Evolutionary conservation across 306 rosid genomes (phyloP), one percentile per base, ranked within the genome.

Genomic region (Trifolium dubium): DNA sequence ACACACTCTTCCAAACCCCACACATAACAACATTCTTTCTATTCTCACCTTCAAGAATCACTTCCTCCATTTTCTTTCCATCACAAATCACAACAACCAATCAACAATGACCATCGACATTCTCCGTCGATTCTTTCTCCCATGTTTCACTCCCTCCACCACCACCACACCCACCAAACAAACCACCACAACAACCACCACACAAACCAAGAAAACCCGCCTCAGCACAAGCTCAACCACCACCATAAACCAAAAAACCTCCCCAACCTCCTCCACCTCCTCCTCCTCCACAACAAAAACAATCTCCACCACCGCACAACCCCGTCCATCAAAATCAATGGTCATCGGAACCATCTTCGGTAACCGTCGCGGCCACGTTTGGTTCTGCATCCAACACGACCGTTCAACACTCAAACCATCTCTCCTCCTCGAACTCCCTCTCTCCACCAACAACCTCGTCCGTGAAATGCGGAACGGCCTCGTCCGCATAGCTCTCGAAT

Each of bases 311-410:
- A 3, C 60, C 3, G 77, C 64, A 2, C 81, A 76, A 11, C 90
- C 92, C 0, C 90, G 96, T 0, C 79, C 89, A 1, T 88, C 98
- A 0, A 89, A 90, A 44, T 76, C 92, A 1, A 90, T 94, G 97
- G 96, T 88, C 0, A 85, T 92, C 51, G 96, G 96, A 4, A 94
- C 97, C 70, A 88, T 92, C 85, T 94, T 92, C 72, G 97, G 97
- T 13, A 81, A 83, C 86, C 88, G 97, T 14, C 87, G 92, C 0
- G 96, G 96, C 61, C 96, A 89, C 67, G 92, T 91, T 4, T 89
- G 92, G 94, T 91, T 91, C 84, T 92, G 89, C 71, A 59, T 94
- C 32, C 99, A 94, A 60, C 89, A 87, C 54, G 91, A 89, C 59
- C 88, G 96, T 1, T 88, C 83, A 29, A 72, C 92, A 9, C 6